Evolutionary conservation across 1,284 basidiomycete genomes (phyloP).

Genomic region (Wallemia mellicola): DNA sequence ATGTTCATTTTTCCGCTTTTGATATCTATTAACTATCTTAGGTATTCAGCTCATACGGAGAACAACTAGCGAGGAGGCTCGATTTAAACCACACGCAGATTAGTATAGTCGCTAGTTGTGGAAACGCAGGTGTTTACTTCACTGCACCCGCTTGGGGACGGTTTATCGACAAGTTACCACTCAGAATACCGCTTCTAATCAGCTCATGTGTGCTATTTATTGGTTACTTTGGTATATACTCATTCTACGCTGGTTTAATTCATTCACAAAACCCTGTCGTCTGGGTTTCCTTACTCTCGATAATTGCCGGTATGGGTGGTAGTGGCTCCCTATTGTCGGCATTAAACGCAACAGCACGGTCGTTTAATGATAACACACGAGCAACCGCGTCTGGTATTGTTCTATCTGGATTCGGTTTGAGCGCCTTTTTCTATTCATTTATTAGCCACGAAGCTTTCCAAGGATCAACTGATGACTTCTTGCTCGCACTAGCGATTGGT

Average conservation of each 20-base stretch:
- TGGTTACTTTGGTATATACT: background rate
- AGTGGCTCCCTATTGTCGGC: background rate
- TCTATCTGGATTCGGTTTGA: background rate
- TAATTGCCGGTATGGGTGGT: background rate
- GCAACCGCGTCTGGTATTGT: background rate
- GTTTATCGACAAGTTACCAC: background rate
- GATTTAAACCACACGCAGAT: background rate
- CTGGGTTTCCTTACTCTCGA: background rate
- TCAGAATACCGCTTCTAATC: background rate
- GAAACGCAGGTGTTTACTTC: background rate
- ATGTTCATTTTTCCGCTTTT: background rate
- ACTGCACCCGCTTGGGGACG: background rate
- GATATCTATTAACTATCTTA: background rate
- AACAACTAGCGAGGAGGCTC: background rate
- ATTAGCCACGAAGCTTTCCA: background rate
- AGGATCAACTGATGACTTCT: background rate
- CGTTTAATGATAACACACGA: background rate
- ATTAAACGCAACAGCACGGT: background rate
- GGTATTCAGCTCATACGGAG: background rate
- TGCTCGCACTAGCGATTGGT: background rate
- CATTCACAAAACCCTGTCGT: background rate
- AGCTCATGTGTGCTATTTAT: background rate
- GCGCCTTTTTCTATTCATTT: slow-evolving; percentile 1
- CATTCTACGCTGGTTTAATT: background rate
- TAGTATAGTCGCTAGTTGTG: background rate